Percentiles rank a stretch among this genome's conserved stretches.
These are phyloP conservation scores for Ceratocystis diversiconidia DNA, from an alignment of 2,329 filamentous ascomycete species.

Conservation along the genomic window DNA sequence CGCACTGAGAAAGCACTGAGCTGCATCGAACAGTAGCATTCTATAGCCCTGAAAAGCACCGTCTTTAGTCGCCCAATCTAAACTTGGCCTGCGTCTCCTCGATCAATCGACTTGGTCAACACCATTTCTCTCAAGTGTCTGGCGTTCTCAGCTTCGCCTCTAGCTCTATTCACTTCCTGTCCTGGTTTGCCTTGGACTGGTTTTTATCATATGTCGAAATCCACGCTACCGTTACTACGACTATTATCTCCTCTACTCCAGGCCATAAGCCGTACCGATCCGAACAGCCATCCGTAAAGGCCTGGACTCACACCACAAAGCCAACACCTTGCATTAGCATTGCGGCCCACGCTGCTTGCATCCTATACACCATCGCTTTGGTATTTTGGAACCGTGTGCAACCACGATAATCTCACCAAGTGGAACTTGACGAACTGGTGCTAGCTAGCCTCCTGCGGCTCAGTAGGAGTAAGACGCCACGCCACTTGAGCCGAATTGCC, in stretches of 20 bases:
- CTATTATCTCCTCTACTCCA: neutral
- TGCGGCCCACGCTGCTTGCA: neutral
- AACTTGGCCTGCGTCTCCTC: neutral
- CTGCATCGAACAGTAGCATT: too few relatives aligned
- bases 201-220: neutral
- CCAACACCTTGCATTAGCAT: neutral
- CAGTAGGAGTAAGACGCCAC: neutral
- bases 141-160: too few relatives aligned
- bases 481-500: neutral
- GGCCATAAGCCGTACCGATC: neutral
- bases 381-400: neutral
- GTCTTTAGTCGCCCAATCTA: neutral
- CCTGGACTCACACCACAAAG: neutral
- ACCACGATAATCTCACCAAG: neutral
- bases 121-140: neutral
- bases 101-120: neutral
- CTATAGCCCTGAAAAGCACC: too few relatives aligned
- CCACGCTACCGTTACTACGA: neutral
- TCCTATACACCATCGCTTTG: neutral
- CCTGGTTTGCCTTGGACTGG: neutral
- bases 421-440: neutral
- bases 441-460: neutral
- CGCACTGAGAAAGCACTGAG: too few relatives aligned
- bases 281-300: neutral
- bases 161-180: neutral